phyloP scores from a whole-genome alignment of 2,329 filamentous ascomycete genomes.

The Penicillium sclerotiorum region DNA sequence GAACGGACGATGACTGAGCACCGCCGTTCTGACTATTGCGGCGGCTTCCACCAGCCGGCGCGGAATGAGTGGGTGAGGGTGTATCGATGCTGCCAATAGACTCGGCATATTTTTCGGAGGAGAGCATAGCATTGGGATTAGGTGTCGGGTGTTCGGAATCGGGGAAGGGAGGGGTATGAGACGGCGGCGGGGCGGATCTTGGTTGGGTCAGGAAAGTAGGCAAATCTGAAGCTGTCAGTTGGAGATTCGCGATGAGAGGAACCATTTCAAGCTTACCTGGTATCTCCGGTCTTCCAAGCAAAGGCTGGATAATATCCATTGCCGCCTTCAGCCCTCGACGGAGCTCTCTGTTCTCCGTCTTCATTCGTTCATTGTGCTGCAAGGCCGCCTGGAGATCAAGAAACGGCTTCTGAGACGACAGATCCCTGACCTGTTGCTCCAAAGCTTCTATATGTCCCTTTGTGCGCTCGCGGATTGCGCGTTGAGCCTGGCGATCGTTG shows the following conservation, averaged over 20 bases:
- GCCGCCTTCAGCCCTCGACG: conserved; percentile 68
- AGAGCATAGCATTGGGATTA: conserved; percentile 18
- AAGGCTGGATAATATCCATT: conserved; percentile 56
- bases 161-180: conserved; percentile 29
- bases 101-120: conserved; percentile 33
- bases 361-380: conserved; percentile 73
- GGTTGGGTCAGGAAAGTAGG: conserved; percentile 19
- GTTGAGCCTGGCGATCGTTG: conserved; percentile 86
- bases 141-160: conserved; percentile 29
- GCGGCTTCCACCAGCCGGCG: conserved; percentile 26
- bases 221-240: conserved; percentile 18
- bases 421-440: conserved; percentile 71
- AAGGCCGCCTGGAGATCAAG: conserved; percentile 78
- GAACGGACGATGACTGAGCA: conserved; percentile 34
- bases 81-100: conserved; percentile 32
- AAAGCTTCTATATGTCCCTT: conserved; percentile 76
- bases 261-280: conserved; percentile 40
- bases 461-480: conserved; percentile 80
- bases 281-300: conserved; percentile 45
- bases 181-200: conserved; percentile 18
- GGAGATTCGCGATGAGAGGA: not conserved
- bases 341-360: conserved; percentile 79
- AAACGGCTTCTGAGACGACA: conserved; percentile 79
- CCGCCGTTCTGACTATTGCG: conserved; percentile 26
- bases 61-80: conserved; percentile 33